Evolutionary conservation across 75 land plant genomes (phyloP).

Genomic region (Gnetum montanum): DNA sequence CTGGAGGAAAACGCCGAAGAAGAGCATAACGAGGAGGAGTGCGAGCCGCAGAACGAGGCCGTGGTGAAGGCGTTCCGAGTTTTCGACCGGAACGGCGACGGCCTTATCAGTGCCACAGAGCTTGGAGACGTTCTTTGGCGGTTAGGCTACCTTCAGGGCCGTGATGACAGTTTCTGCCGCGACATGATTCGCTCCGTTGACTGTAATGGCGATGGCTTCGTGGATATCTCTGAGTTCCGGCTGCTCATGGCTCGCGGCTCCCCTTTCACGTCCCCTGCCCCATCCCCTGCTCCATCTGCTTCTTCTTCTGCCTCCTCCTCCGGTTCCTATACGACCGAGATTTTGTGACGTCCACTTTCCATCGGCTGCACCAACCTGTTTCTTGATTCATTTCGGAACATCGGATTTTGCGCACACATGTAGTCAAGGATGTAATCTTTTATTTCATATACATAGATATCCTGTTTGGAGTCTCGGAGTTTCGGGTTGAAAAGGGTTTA

Average conservation of each 20-base stretch:
- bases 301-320: too few species aligned
- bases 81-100: conserved; percentile 50
- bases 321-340: too few species aligned
- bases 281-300: too few species aligned
- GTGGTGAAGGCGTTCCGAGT: conserved; percentile 31
- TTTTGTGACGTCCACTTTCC: too few species aligned
- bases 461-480: too few species aligned
- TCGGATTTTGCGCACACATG: too few species aligned
- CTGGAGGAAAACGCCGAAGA: not conserved
- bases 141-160: conserved; percentile 20
- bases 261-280: not conserved
- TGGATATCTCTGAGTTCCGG: conserved; percentile 41
- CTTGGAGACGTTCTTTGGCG: conserved; percentile 21
- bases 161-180: conserved; percentile 17
- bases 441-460: too few species aligned
- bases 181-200: conserved; percentile 36
- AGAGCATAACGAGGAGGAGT: not conserved
- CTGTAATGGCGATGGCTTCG: conserved; percentile 34
- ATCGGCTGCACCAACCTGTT: too few species aligned
- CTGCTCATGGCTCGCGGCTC: conserved; percentile 18
- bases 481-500: too few species aligned
- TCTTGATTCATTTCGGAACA: too few species aligned
- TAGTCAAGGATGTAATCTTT: too few species aligned
- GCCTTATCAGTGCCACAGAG: conserved; percentile 41
- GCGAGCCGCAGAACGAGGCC: not conserved